Base-by-base conservation (phyloP, 2,329 filamentous ascomycete species). In the Xylaria sp. region DNA sequence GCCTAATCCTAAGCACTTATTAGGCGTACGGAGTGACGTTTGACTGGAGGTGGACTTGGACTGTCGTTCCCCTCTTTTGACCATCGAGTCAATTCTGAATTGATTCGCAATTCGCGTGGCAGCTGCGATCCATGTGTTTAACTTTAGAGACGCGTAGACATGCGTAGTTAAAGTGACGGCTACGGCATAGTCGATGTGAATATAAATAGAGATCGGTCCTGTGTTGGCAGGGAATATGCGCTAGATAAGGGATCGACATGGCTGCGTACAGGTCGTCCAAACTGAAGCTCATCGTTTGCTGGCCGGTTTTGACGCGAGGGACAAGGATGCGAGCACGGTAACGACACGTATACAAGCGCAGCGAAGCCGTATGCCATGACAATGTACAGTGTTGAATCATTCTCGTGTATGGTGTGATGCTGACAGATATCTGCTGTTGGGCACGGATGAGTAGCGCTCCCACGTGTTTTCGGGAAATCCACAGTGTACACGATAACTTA, bases 401-500 rank as follows among this genome's bases (percentile, higher is more conserved):
- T 6, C 44, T 63, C 6, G 17, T 59, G 17, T 17, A 33, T 54
- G 13, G 46, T 23, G 53, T 57, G n/a, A 48, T 56, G 17, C 11
- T 6, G 54, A 17, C 28, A 28, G 11, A 26, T 15, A 48, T n/a
- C 11, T 46, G 46, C 23, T 51, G 26, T 65, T 51, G 48, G 51
- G 57, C 26, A 26, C 23, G n/a, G 20, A 9, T 9, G 7, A 33
- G 40, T 26, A 33, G 33, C 26, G 26, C 17, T 33, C 49, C 23
- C 11, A 28, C 36, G 48, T 65, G 56, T 11, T 38, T 51, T 40
- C 4, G 49, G 40, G 46, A 65, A 53, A 31, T 15, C 20, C 28
- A 20, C n/a, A 11, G 49, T 42, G 48, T 31, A 33, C 31, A 51
- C 33, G 28, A 10, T 13, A 15, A 64, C 20, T 44, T 15, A 38